A percentile compares a stretch with the other conserved stretches of the same genome.
Conservation (phyloP, 139 green algal genomes). For the Bryopsis sp. region DNA sequence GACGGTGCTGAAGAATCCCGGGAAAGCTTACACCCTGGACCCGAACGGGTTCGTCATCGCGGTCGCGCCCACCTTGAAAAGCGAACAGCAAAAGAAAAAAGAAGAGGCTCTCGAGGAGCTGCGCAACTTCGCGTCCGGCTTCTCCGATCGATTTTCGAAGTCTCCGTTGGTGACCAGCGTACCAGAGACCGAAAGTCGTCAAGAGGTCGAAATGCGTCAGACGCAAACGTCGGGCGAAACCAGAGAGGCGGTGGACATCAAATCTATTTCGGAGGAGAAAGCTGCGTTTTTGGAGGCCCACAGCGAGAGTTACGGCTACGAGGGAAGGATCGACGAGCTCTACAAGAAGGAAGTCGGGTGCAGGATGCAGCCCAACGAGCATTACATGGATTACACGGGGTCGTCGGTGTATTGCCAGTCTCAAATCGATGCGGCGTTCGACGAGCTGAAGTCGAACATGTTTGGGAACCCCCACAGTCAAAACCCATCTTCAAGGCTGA, state of each 20-base stretch:
- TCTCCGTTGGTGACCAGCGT: no score
- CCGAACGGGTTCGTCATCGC: conserved; percentile 20
- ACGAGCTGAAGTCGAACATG: conserved; percentile 45
- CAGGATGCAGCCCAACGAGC: conserved; percentile 26
- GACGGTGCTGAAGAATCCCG: not conserved
- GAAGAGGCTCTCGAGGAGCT: not conserved
- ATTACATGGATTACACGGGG: conserved; percentile 72
- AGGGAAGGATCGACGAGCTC: conserved; percentile 40
- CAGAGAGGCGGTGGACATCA: not conserved
- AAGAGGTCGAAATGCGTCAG: not conserved
- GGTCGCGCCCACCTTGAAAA: not conserved
- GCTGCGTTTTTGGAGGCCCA: conserved; percentile 19
- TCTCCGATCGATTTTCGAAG: no score
- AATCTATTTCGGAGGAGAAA: not conserved
- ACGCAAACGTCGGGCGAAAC: not conserved
- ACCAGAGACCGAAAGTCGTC: not conserved
- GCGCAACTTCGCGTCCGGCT: not conserved
- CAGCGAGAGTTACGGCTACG: conserved; percentile 43
- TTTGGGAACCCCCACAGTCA: conserved; percentile 66
- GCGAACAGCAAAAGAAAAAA: conserved; percentile 3
- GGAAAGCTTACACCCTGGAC: not conserved
- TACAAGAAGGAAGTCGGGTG: conserved; percentile 41
- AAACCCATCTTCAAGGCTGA: conserved; percentile 51
- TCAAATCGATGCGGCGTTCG: conserved; percentile 42
- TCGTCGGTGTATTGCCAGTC: conserved; percentile 42